Evolutionary conservation across 768 basidiomycete genomes (phyloP).

Genomic region (Phallus indusiatus): DNA sequence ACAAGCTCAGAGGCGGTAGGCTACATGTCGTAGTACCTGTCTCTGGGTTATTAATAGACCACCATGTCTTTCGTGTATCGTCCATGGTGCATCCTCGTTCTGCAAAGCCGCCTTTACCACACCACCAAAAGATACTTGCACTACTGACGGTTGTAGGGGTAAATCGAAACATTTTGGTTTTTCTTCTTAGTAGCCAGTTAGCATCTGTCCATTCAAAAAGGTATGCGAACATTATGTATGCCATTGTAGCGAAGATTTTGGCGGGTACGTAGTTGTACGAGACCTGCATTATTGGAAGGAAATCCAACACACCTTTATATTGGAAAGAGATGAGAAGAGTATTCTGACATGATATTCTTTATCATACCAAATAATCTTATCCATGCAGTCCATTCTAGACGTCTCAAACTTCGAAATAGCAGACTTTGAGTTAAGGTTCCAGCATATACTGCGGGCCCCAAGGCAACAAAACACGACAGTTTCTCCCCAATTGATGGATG

Average conservation of each 20-base stretch:
- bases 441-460: slow-evolving; percentile 40
- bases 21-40: slow-evolving; percentile 9
- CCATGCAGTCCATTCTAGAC: slow-evolving; percentile 36
- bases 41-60: slow-evolving; percentile 21
- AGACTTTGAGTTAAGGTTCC: slow-evolving; percentile 37
- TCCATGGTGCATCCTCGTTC: slow-evolving; percentile 29
- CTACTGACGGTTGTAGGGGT: slow-evolving; percentile 37
- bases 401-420: slow-evolving; percentile 34
- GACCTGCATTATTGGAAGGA: slow-evolving; percentile 40
- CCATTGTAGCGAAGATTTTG: slow-evolving; percentile 29
- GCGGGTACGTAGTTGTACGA: slow-evolving; percentile 34
- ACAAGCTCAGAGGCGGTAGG: slow-evolving; percentile 35
- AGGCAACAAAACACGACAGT: slow-evolving; percentile 34
- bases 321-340: neutral
- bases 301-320: slow-evolving; percentile 32
- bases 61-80: slow-evolving; percentile 24
- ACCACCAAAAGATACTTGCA: slow-evolving; percentile 34
- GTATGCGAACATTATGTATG: slow-evolving; percentile 39
- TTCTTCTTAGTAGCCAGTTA: slow-evolving; percentile 34
- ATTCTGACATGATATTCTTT: neutral
- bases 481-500: slow-evolving; percentile 34
- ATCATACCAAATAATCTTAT: slow-evolving; percentile 29
- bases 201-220: slow-evolving; percentile 39
- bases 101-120: slow-evolving; percentile 35
- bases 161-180: slow-evolving; percentile 42